Conservation (phyloP, 1,139 yeast genomes). For the Taphrina deformans region DNA sequence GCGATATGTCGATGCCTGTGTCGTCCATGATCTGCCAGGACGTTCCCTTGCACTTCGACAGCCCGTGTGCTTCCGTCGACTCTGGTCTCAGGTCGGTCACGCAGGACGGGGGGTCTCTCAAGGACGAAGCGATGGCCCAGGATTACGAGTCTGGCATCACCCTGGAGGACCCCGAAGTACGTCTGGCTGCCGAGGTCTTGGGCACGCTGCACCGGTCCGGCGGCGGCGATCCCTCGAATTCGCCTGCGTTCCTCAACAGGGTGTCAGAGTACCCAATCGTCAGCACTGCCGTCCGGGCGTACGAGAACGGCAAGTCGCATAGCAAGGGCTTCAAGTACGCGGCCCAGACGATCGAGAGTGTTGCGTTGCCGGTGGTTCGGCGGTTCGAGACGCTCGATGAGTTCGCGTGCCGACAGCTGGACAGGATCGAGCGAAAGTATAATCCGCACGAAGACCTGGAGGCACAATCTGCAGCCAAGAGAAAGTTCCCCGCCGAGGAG, state of each 20-base stretch:
- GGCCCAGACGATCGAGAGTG: constrained; percentile 65
- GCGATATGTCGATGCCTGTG: constrained; percentile 9
- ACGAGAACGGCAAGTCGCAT: constrained; percentile 58
- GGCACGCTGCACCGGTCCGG: constrained; percentile 36
- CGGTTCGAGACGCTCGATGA: constrained; percentile 41
- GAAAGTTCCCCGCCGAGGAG: neutral
- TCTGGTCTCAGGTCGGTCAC: neutral
- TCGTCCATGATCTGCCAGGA: constrained; percentile 10
- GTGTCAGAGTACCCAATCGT: constrained; percentile 57
- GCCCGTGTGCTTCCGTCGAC: constrained; percentile 8
- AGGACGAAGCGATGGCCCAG: constrained; percentile 37
- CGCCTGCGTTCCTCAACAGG: constrained; percentile 42
- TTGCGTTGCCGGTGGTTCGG: constrained; percentile 61
- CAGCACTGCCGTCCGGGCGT: constrained; percentile 60
- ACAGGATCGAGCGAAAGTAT: constrained; percentile 35
- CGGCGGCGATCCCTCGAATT: neutral
- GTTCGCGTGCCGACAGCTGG: constrained; percentile 43
- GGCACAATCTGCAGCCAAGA: constrained; percentile 2
- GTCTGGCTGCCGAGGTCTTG: constrained; percentile 40
- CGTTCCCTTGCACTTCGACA: neutral
- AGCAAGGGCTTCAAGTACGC: constrained; percentile 63
- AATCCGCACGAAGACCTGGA: constrained; percentile 5
- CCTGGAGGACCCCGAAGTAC: constrained; percentile 40
- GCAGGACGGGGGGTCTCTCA: constrained; percentile 4
- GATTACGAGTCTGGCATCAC: constrained; percentile 39